Conservation (phyloP, 31 red algal species). For the Endocladia muricata region DNA sequence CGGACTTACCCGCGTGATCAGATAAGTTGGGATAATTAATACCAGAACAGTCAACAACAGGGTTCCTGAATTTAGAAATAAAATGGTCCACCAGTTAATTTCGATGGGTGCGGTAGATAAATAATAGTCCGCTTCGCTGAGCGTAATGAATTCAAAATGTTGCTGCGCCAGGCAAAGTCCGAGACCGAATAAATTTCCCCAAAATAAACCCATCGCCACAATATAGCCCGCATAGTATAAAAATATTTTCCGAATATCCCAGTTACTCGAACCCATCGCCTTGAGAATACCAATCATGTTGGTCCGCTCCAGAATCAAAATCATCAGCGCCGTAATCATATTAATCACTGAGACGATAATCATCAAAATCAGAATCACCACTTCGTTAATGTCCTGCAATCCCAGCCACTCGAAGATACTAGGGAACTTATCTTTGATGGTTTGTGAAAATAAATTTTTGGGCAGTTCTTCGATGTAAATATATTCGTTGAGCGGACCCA, state of each 20-base stretch:
- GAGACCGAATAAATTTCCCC: too few relatives aligned
- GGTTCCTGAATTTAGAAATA: too few relatives aligned
- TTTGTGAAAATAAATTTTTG: neutral
- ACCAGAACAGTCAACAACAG: too few relatives aligned
- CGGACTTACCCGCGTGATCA: too few relatives aligned
- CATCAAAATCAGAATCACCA: neutral
- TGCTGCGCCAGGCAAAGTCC: too few relatives aligned
- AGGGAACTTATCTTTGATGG: neutral
- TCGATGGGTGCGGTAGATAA: too few relatives aligned
- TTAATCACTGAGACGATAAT: neutral
- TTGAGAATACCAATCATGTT: neutral
- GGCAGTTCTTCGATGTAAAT: neutral
- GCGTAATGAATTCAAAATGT: too few relatives aligned
- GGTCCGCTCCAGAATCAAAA: neutral
- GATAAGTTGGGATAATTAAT: too few relatives aligned
- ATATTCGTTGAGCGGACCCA: neutral
- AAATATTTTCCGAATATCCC: neutral
- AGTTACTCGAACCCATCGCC: neutral
- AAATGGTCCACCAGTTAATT: too few relatives aligned
- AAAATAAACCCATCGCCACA: too few relatives aligned
- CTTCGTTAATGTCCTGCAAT: conserved; percentile 5
- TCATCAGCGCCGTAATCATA: neutral
- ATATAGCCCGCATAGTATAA: neutral
- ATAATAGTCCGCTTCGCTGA: too few relatives aligned
- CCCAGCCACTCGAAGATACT: neutral